These are phyloP conservation scores for Cercospora janseana DNA, from an alignment of 2,329 filamentous ascomycete genomes.

Conservation along the genomic window DNA sequence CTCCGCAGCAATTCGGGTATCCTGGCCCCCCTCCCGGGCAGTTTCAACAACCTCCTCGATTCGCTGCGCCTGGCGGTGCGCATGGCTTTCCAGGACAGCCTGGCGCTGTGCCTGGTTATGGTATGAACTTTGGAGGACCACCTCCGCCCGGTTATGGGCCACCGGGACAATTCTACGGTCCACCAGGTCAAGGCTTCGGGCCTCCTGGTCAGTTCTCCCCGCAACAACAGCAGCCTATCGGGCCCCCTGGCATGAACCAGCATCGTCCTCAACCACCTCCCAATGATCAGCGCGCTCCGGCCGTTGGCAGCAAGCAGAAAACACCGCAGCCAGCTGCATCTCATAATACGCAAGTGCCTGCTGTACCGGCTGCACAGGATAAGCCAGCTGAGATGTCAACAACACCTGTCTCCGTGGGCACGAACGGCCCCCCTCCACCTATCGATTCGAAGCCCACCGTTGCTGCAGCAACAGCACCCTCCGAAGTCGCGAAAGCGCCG, in stretches of 20 bases:
- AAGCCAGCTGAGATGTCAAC: conserved; percentile 39
- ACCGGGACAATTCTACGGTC: conserved; percentile 21
- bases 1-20: conserved; percentile 36
- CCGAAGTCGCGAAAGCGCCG: conserved; percentile 40
- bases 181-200: conserved; percentile 16
- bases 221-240: conserved; percentile 51
- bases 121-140: conserved; percentile 63
- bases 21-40: conserved; percentile 39
- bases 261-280: conserved; percentile 42
- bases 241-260: conserved; percentile 43
- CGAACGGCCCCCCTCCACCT: conserved; percentile 55
- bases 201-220: conserved; percentile 48
- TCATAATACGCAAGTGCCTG: conserved; percentile 20
- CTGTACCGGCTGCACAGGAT: conserved; percentile 26
- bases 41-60: conserved; percentile 50
- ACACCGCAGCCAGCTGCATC: conserved; percentile 33
- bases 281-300: conserved; percentile 41
- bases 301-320: conserved; percentile 40
- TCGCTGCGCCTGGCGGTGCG: conserved; percentile 44
- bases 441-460: conserved; percentile 67
- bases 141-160: conserved; percentile 32
- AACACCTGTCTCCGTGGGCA: conserved; percentile 45
- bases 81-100: conserved; percentile 47
- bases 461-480: conserved; percentile 56
- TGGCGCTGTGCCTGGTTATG: conserved; percentile 58